Conservation (phyloP, 2,329 filamentous ascomycete genomes). For the Aureobasidium leucospermi region DNA sequence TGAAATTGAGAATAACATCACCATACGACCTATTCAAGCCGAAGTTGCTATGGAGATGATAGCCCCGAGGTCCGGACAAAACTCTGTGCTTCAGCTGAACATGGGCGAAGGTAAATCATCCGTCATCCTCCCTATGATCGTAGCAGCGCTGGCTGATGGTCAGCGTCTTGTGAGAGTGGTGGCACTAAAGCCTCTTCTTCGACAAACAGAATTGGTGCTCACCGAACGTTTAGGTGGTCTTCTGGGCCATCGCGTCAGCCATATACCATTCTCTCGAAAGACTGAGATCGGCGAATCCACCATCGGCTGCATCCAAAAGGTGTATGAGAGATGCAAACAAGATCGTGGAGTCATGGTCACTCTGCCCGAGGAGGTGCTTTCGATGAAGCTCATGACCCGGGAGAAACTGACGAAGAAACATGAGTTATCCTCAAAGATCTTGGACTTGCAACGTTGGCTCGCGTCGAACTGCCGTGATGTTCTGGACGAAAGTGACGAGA, state of each 20-base stretch:
- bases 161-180: conserved; percentile 45
- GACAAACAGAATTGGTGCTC: conserved; percentile 52
- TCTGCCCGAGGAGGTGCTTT: conserved; percentile 58
- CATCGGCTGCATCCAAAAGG: conserved; percentile 27
- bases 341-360: conserved; percentile 49
- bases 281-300: conserved; percentile 30
- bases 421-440: conserved; percentile 40
- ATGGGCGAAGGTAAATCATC: conserved; percentile 68
- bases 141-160: conserved; percentile 35
- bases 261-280: conserved; percentile 52
- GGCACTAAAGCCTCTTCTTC: conserved; percentile 49
- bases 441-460: conserved; percentile 46
- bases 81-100: conserved; percentile 55
- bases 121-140: conserved; percentile 60
- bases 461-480: conserved; percentile 49
- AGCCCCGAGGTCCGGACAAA: conserved; percentile 18
- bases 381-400: conserved; percentile 55
- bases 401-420: conserved; percentile 48
- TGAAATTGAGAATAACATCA: conserved; percentile 55
- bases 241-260: conserved; percentile 45
- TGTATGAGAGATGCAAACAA: conserved; percentile 37
- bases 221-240: conserved; percentile 50
- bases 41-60: conserved; percentile 54
- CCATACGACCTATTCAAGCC: conserved; percentile 54
- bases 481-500: conserved; percentile 53